Base-by-base conservation (phyloP, 352 stramenopile species). In the Phytopythium litorale region DNA sequence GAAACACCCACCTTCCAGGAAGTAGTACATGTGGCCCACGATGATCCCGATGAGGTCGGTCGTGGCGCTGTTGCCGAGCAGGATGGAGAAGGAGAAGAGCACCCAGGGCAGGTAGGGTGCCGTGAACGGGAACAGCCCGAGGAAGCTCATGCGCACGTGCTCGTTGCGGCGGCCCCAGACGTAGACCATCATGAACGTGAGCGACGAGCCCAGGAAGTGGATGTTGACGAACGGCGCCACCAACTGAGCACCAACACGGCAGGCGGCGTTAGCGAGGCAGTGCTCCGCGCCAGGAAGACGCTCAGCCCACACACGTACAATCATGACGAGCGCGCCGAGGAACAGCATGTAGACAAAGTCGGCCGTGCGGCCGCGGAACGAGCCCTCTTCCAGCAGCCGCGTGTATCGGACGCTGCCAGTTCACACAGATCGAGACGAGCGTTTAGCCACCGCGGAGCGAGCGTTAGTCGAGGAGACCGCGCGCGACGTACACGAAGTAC, bases 171-270 rank as follows among this genome's bases (percentile, higher is more conserved):
- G 76, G 35, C 96, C 96, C 97, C 97, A 99, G 25, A 99, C 78
- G 77, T 99, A 99, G 7, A 99, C 90, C 97, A 99, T 99, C 97
- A 99, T 99, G 71, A 99, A 99, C n/a, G 97, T 98, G 28, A 99
- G 79, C 18, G 97, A 98, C 66, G 90, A 98, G 19, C 97, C 97
- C 11, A 99, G 79, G 75, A 99, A 99, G 62, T 98, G 94, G 42
- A 99, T 97, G 67, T 86, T 96, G 21, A 99, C 84, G 66, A 98
- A 99, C 15, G 97, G 95, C 45, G 97, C 97, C 13, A 98, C 81
- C n/a, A 94, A 71, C 87, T 97, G 32, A 60, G 37, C 48, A 58
- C 16, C 7, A 55, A 18, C 57, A 40, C 12, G 42, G 19, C 12
- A 15, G 18, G 18, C 12, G 35, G 3, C 5, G 45, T 48, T 23